phyloP scores from a whole-genome alignment of 2,329 filamentous ascomycete genomes.

The Curvularia lunata region DNA sequence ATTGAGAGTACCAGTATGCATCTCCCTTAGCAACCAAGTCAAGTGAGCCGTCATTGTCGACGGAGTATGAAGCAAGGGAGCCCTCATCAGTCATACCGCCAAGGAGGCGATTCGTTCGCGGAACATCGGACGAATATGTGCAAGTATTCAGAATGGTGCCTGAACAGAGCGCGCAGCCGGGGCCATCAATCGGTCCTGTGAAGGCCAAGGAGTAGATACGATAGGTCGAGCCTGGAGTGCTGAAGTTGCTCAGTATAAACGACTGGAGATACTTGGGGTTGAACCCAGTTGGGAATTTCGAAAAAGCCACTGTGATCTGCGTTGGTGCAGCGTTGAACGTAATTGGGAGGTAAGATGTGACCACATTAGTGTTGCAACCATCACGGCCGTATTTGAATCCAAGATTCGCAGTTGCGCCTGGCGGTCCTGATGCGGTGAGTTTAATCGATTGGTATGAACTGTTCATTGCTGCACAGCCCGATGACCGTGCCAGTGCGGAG shows the following conservation, averaged over 20 bases:
- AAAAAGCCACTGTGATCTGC: constrained; percentile 9
- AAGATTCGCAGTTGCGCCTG: constrained; percentile 8
- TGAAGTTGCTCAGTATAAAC: constrained; percentile 11
- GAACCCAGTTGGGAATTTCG: constrained; percentile 7
- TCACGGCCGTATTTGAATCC: constrained; percentile 12
- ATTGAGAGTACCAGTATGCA: constrained; percentile 15
- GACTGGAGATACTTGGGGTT: constrained; percentile 7
- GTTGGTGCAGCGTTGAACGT: constrained; percentile 9
- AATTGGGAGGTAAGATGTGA: constrained; percentile 13
- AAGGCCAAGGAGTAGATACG: constrained; percentile 9
- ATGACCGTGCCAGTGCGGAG: constrained; percentile 4
- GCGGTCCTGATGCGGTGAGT: constrained; percentile 9
- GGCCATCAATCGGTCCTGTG: constrained; percentile 10
- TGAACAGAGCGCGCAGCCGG: constrained; percentile 14
- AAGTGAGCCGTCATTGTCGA: constrained; percentile 9
- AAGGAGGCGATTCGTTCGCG: constrained; percentile 6
- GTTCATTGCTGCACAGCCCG: constrained; percentile 9
- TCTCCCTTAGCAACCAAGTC: not conserved
- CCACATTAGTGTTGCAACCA: constrained; percentile 8
- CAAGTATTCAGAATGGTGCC: constrained; percentile 15
- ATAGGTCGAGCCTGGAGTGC: constrained; percentile 4
- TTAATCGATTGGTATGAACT: constrained; percentile 12
- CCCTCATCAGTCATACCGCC: constrained; percentile 11
- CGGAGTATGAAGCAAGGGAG: constrained; percentile 10
- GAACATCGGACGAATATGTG: constrained; percentile 8